phyloP scores from a whole-genome alignment of 1,284 basidiomycete genomes.

The Jaminaea rosea region DNA sequence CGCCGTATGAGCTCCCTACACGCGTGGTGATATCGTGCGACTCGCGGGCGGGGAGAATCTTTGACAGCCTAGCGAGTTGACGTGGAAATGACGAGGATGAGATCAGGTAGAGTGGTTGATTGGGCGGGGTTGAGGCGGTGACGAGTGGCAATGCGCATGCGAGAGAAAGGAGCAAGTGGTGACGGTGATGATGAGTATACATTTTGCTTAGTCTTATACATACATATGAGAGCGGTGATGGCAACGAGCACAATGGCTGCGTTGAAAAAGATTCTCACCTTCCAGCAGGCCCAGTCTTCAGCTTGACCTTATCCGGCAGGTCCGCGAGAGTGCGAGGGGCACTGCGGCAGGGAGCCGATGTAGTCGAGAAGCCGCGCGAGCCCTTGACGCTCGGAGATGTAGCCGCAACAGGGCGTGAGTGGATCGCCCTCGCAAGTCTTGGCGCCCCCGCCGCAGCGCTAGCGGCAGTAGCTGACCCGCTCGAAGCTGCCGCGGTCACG shows the following conservation, averaged over 20 bases:
- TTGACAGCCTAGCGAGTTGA: conserved; percentile 17
- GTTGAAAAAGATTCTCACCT: conserved; percentile 2
- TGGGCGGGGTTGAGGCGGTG: too few relatives aligned
- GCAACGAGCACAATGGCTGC: too few relatives aligned
- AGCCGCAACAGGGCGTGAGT: too few relatives aligned
- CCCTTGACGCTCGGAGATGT: too few relatives aligned
- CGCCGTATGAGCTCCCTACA: conserved; percentile 32
- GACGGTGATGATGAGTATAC: not conserved
- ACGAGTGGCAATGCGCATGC: too few relatives aligned
- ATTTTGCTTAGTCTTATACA: not conserved
- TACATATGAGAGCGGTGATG: not conserved
- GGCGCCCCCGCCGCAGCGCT: not conserved
- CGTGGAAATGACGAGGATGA: not conserved
- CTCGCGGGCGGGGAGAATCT: conserved; percentile 20
- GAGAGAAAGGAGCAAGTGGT: too few relatives aligned
- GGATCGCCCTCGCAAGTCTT: too few relatives aligned
- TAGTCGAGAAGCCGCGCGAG: too few relatives aligned
- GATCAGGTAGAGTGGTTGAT: too few relatives aligned
- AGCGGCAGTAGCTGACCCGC: not conserved
- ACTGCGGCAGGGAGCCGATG: too few relatives aligned
- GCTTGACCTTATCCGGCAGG: conserved; percentile 32
- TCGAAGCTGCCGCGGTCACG: not conserved
- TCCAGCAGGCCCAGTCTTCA: conserved; percentile 26
- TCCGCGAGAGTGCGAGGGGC: too few relatives aligned
- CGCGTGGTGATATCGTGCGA: conserved; percentile 31